Conservation (phyloP, 2,329 filamentous ascomycete genomes). For the Diplodia mutila region DNA sequence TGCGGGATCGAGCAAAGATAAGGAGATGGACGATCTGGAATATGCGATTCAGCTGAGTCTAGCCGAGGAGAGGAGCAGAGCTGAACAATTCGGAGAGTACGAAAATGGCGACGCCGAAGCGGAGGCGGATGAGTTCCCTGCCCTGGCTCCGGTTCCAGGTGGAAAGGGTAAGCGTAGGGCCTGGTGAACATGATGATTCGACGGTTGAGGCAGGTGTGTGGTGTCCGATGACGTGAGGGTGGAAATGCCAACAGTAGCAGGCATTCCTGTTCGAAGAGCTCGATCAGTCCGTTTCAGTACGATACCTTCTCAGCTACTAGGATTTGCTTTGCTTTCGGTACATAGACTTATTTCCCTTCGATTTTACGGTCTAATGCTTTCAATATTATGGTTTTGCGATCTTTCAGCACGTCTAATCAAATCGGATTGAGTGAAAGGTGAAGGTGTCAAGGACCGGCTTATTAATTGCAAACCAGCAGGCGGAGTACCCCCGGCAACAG, state of each 20-base stretch:
- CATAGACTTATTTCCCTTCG: background rate
- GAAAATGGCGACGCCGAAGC: background rate
- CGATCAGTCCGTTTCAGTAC: background rate
- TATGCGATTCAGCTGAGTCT: slow-evolving; percentile 66
- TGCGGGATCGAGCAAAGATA: slow-evolving; percentile 43
- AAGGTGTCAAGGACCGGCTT: background rate
- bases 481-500: background rate
- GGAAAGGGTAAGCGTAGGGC: slow-evolving; percentile 25
- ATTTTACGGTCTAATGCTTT: background rate
- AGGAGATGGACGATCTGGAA: slow-evolving; percentile 62
- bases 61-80: slow-evolving; percentile 59
- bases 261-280: background rate
- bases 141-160: slow-evolving; percentile 3
- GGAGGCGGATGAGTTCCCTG: slow-evolving; percentile 22
- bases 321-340: background rate
- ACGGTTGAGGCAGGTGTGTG: background rate
- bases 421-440: too few relatives aligned
- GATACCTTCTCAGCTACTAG: background rate
- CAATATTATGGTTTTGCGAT: background rate
- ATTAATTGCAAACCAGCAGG: background rate
- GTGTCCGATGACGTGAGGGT: background rate
- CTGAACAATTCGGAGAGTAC: slow-evolving; percentile 30
- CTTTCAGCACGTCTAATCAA: too few relatives aligned
- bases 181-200: slow-evolving; percentile 3
- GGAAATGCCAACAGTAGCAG: background rate